These are phyloP conservation scores for Penicillium sp. DNA, from an alignment of 2,329 filamentous ascomycete species.

Conservation along the genomic window DNA sequence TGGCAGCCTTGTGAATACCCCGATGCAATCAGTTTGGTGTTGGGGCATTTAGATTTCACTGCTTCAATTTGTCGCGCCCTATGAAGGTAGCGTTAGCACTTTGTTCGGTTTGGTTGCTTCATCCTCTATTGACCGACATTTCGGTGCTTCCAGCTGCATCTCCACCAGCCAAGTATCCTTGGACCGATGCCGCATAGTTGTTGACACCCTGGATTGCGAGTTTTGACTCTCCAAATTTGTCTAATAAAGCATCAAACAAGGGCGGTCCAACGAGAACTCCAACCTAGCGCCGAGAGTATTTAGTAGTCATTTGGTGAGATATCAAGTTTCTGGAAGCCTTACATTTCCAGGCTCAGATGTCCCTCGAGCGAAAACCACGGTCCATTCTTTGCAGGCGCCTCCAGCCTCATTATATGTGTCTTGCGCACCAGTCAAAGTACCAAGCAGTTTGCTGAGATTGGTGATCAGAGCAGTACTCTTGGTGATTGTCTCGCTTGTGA, in stretches of 20 bases:
- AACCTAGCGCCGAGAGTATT: not conserved
- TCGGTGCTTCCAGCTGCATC: slow-evolving; percentile 15
- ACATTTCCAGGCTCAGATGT: slow-evolving; percentile 23
- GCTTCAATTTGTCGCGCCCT: slow-evolving; percentile 19
- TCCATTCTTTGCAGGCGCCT: slow-evolving; percentile 14
- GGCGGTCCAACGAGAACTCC: slow-evolving; percentile 17
- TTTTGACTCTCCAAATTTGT: slow-evolving; percentile 6
- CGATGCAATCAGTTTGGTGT: slow-evolving; percentile 20
- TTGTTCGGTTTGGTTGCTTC: too few relatives aligned
- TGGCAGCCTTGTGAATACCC: slow-evolving; percentile 25
- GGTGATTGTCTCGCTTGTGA: slow-evolving; percentile 8
- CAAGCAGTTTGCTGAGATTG: slow-evolving; percentile 11
- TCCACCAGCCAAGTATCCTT: slow-evolving; percentile 20
- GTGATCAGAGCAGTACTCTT: slow-evolving; percentile 7
- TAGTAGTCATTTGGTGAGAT: not conserved
- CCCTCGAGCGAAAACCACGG: slow-evolving; percentile 21
- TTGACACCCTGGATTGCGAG: slow-evolving; percentile 24
- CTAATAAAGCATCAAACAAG: slow-evolving; percentile 18
- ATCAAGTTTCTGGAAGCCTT: not conserved
- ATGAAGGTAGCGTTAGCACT: not conserved
- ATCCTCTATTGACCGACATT: slow-evolving; percentile 5
- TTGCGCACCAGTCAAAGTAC: slow-evolving; percentile 5
- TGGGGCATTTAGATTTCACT: slow-evolving; percentile 16
- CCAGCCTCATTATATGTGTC: slow-evolving; percentile 18
- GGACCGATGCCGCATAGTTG: slow-evolving; percentile 18